Conservation (phyloP, 179 eudicot genomes). For the Nepenthes alata region DNA sequence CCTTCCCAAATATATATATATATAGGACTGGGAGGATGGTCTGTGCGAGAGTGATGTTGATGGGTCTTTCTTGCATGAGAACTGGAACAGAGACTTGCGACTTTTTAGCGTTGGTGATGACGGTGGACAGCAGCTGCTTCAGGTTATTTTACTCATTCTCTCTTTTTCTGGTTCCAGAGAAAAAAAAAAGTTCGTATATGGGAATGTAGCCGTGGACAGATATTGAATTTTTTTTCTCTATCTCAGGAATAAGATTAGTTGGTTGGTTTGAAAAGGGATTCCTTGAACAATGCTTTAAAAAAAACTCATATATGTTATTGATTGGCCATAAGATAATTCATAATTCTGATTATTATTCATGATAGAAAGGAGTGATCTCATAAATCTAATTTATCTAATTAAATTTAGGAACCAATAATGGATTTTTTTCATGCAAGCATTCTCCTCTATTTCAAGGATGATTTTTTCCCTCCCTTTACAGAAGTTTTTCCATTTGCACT, state of each 20-base stretch:
- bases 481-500: not conserved
- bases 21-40: slow-evolving; percentile 96
- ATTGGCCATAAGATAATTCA: no score
- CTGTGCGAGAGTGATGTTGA: slow-evolving; percentile 80
- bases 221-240: no score
- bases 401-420: not conserved
- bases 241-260: no score
- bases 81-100: slow-evolving; percentile 81
- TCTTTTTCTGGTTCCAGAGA: not conserved
- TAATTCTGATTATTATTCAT: no score
- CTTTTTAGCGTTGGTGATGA: slow-evolving; percentile 76
- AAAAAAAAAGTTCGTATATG: no score
- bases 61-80: slow-evolving; percentile 91
- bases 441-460: not conserved
- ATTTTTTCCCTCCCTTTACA: not conserved
- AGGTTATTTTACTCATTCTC: slow-evolving; percentile 29
- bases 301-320: no score
- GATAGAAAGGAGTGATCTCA: no score
- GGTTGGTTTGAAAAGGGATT: no score
- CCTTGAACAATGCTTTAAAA: no score
- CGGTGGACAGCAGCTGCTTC: slow-evolving; percentile 89
- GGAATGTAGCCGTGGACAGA: no score
- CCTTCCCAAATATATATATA: no score
- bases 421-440: not conserved
- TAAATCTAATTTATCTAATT: no score